Conservation (phyloP, 768 basidiomycete genomes). For the Leccinum incarnatum region DNA sequence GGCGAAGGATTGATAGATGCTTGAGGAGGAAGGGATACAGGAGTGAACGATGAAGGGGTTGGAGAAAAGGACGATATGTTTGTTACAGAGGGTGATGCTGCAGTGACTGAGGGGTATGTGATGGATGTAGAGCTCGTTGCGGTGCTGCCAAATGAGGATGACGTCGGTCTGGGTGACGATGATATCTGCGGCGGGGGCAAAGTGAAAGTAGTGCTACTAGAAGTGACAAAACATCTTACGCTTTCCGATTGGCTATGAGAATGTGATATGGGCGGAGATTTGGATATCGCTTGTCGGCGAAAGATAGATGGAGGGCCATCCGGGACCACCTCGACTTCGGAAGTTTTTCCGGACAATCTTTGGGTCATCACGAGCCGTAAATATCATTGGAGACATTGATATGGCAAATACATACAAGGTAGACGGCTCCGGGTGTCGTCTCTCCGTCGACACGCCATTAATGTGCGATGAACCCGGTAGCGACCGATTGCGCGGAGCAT, state of each 20-base stretch:
- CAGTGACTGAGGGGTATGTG: slow-evolving; percentile 50
- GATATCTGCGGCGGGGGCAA: slow-evolving; percentile 29
- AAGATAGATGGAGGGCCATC: slow-evolving; percentile 16
- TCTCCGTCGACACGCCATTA: slow-evolving; percentile 21
- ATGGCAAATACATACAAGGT: slow-evolving; percentile 18
- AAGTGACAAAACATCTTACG: slow-evolving; percentile 33
- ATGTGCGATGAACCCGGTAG: slow-evolving; percentile 3
- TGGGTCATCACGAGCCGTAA: slow-evolving; percentile 10
- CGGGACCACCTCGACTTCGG: slow-evolving; percentile 9
- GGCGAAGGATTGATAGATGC: slow-evolving; percentile 82
- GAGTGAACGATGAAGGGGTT: slow-evolving; percentile 37
- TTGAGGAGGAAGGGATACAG: slow-evolving; percentile 69
- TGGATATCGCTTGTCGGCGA: slow-evolving; percentile 43
- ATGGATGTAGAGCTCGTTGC: slow-evolving; percentile 41
- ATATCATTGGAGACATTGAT: slow-evolving; percentile 1
- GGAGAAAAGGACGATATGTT: slow-evolving; percentile 40
- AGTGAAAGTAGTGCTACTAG: slow-evolving; percentile 14
- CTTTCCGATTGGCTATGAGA: slow-evolving; percentile 49
- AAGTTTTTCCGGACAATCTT: slow-evolving; percentile 17
- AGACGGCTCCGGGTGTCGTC: slow-evolving; percentile 17
- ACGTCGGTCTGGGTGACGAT: slow-evolving; percentile 34
- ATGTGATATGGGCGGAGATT: slow-evolving; percentile 46
- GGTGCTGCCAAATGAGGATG: slow-evolving; percentile 39
- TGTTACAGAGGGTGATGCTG: slow-evolving; percentile 37
- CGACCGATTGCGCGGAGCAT: slow-evolving; percentile 16